Evolutionary conservation across 2,329 filamentous ascomycete genomes (phyloP), one percentile per base, ranked within the genome.

Genomic region (Fonsecaea nubica): DNA sequence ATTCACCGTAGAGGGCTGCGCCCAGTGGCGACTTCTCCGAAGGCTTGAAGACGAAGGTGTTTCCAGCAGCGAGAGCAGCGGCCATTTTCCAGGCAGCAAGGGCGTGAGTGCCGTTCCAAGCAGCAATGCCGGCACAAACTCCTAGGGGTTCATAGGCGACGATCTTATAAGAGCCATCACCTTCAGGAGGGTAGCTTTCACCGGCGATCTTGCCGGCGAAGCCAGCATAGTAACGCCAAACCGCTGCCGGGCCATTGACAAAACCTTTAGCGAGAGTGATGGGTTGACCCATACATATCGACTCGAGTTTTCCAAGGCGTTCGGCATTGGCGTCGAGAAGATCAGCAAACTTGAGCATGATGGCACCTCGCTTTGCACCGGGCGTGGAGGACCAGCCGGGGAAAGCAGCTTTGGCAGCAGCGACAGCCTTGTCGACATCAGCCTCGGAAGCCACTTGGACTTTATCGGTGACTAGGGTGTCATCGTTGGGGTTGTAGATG

Each of bases 231-330:
- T 94, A 94, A 72, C 87, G 88, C 66, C 67, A 72, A 10, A 64
- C 35, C 33, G 64, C 66, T 21, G 59, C 52, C 12, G 69, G 63
- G 18, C 64, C 65, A 2, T 64, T 38, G 3, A 70, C 67, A 35
- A 69, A 67, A 7, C 61, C 50, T 25, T 63, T 69, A 1, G 90
- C 85, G 12, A 88, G 85, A 1, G 81, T 78, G 76, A 91, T 91
- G 3, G 90, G 89, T 77, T 93, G 93, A 76, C 90, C 92, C 74
- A 92, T 93, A 77, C 94, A 91, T 83, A 91, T 89, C 0, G 90
- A 89, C 79, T 95, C 91, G 64, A 89, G 87, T 1, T 86, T 87
- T 30, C 87, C 87, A 4, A 90, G 76, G 0, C 81, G 83, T 71
- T 89, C 84, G 70, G 82, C 83, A 76, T 95, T 83, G 73, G 88